Conservation (phyloP, 202 grass and related monocot species). For the Zizania palustris region DNA sequence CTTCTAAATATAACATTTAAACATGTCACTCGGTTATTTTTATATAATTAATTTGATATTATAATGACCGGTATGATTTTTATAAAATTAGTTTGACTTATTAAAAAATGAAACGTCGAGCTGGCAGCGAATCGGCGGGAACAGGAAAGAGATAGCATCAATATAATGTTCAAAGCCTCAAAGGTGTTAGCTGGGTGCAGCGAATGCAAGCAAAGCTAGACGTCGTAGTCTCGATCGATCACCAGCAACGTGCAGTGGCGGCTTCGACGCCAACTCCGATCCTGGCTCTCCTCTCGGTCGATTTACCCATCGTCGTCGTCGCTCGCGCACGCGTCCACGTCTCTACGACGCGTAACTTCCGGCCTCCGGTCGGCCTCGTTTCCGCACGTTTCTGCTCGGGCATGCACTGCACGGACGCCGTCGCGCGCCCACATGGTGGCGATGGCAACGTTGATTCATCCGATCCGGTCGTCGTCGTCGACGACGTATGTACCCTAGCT, state of each 20-base stretch:
- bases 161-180: too few species aligned
- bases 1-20: too few species aligned
- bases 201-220: neutral
- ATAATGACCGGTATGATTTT: too few species aligned
- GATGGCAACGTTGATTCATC: neutral
- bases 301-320: neutral
- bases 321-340: neutral
- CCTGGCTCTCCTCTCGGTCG: neutral
- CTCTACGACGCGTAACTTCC: neutral
- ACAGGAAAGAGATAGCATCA: too few species aligned
- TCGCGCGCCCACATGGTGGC: neutral
- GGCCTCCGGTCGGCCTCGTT: neutral
- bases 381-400: conserved; percentile 35
- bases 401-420: neutral
- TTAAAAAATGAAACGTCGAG: too few species aligned
- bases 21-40: too few species aligned
- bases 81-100: too few species aligned
- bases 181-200: neutral
- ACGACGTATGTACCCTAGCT: neutral
- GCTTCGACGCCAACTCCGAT: neutral
- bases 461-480: neutral
- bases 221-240: neutral
- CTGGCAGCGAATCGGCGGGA: too few species aligned
- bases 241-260: neutral
- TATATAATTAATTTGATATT: too few species aligned